Conservation (phyloP, 2,329 filamentous ascomycete genomes). For the Penicillium hordei region DNA sequence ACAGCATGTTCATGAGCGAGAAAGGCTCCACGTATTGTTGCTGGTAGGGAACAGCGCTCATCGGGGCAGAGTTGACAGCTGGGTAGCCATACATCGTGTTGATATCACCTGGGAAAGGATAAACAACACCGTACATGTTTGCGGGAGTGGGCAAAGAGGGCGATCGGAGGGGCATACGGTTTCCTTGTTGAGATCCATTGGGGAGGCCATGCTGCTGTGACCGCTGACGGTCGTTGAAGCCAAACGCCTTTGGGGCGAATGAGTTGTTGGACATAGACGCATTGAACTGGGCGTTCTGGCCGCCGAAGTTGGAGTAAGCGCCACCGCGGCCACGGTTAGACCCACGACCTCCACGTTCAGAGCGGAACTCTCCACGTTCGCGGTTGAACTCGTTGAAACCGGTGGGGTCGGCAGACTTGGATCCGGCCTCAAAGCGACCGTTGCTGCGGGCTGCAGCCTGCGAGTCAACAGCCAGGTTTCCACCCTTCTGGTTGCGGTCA, state of each 20-base stretch:
- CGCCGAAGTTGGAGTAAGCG: conserved; percentile 35
- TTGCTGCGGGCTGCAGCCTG: conserved; percentile 36
- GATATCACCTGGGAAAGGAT: conserved; percentile 46
- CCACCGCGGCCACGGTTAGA: conserved; percentile 44
- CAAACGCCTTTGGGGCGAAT: conserved; percentile 41
- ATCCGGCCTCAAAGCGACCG: conserved; percentile 40
- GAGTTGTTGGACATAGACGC: conserved; percentile 41
- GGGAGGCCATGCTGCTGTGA: conserved; percentile 39
- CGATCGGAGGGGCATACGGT: conserved; percentile 56
- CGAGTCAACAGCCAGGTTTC: conserved; percentile 33
- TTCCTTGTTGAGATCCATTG: conserved; percentile 45
- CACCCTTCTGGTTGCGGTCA: conserved; percentile 30
- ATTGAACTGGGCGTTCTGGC: conserved; percentile 42
- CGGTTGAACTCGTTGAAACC: conserved; percentile 39
- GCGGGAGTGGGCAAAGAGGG: conserved; percentile 60
- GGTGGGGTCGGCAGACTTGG: conserved; percentile 39
- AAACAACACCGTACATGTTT: conserved; percentile 51
- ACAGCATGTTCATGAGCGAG: conserved; percentile 58
- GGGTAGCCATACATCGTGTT: conserved; percentile 59
- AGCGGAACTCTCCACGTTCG: conserved; percentile 38
- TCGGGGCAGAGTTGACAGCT: conserved; percentile 52
- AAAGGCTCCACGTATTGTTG: conserved; percentile 60
- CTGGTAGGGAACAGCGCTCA: conserved; percentile 60
- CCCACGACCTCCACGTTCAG: conserved; percentile 42
- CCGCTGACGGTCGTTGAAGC: conserved; percentile 45